Base-by-base conservation (phyloP, 108 stramenopile species). In the Aurantiochytrium sp. region DNA sequence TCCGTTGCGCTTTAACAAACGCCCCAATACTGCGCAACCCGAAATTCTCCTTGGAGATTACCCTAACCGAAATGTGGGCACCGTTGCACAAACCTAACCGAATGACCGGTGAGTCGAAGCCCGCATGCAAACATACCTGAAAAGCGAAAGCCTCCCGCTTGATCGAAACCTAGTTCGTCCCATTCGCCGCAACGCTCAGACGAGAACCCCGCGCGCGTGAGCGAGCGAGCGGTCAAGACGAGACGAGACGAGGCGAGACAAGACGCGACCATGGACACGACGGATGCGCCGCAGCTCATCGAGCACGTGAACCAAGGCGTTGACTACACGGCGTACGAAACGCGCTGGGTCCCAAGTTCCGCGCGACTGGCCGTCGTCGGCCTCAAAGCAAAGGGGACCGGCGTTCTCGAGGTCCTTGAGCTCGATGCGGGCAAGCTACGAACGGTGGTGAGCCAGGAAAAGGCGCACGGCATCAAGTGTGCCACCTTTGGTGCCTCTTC, bases 231-330 rank as follows among this genome's bases (percentile, higher is more conserved):
- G 14, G 91, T 45, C 87, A 96, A 21, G 92, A 87, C 44, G 64
- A 69, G 14, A 3, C 35, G 64, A 69, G 49, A 4, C 51, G 76
- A 53, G 28, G 4, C 51, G 23, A 25, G 16, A 18, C 72, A 29
- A 18, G 2, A 23, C 72, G 72, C 49, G 57, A 87, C 51, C 28
- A 96, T 97, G 96, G 95, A 96, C 64, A 95, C 94, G 5, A 96
- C 95, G 21, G 94, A 96, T 35, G 96, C 97, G 42, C 97, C 97
- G 19, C 96, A 96, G 87, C 93, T 97, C 88, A 96, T 97, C 60
- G 97, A 97, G 88, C 96, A 97, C 91, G 92, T 92, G 45, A 89
- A 91, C 69, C 90, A 93, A 92, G 90, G 92, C 59, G 87, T 96
- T 18, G 91, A 89, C 43, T 96, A 94, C 90, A 96, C 97, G 8